Evolutionary conservation across 106 monocot genomes (phyloP), one percentile per base, ranked within the genome.

Genomic region (Dendrobium catenatum): DNA sequence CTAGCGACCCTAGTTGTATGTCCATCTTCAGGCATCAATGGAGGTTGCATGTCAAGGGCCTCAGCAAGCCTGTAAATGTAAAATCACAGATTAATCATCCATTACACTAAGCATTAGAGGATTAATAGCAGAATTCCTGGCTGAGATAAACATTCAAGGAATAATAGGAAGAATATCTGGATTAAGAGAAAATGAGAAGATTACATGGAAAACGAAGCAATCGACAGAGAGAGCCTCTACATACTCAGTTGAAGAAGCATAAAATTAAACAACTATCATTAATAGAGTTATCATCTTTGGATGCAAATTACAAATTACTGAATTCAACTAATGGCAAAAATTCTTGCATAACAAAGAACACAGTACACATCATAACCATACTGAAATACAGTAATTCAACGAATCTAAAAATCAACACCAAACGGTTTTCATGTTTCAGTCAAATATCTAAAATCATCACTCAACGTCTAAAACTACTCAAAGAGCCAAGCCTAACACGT

Each of bases 21-120:
- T 26, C 93, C 95, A 84, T 98, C 98, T 78, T 98, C 95, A 72
- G 98, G 98, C 93, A 98, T 90, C 17, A 91, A 86, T 73, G 98
- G 98, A 77, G 98, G 88, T 82, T 91, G 89, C 91, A 95, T 83
- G 84, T 98, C 98, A 91, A 98, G 91, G 44, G 98, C 88, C 80
- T 95, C 98, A 70, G 98, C 98, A 75, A 98, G 80, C 72, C 98
- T 98, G 88, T 68, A 81, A 86, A 46, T 9, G 46, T 48, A 85
- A 78, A 51, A 66, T 24, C 26, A 2, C 4, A 70, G 70, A 33
- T 29, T 5, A 42, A 43, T 74, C 4, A 41, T 20, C 18, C 16
- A 74, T 74, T 19, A 42, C 4, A 7, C 18, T 37, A 74, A 43
- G 74, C 74, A 74, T 43, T 74, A 74, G 42, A 44, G 1, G 42